Base-by-base conservation (phyloP, 495 filamentous ascomycete genomes). In the Podospora australis region DNA sequence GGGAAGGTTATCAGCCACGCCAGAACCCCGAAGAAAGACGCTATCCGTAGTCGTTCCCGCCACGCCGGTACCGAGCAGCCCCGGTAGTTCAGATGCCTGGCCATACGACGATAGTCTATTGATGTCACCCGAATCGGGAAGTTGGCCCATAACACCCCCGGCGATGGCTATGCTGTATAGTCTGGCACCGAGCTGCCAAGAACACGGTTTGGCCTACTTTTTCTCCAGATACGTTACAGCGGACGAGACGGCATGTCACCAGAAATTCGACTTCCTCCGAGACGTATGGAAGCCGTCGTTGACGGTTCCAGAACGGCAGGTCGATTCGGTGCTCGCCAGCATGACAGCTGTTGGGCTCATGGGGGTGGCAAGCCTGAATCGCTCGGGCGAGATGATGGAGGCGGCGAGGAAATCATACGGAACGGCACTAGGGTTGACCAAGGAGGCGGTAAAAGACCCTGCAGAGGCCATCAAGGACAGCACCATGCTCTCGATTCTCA, bases 401-500 rank as follows among this genome's bases (percentile, higher is more conserved):
- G 57, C 63, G 17, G 69, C 72, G 16, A 68, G 70, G 17, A 68
- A 71, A 44, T 72, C 70, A 28, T 75, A 75, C 44, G 69, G 71
- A 14, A 62, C 67, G 4, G 71, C 72, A 21, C 54, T 75, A 6
- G 68, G 66, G 20, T 47, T 73, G 38, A 74, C 67, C 5, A 82
- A 78, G 44, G 58, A 68, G 17, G 81, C 82, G 13, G 57, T 86
- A 10, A 55, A 65, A 39, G 68, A 78, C 45, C 70, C 73, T 3
- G 62, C 59, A 8, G 74, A 82, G 32, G 79, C 77, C 34, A 74
- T 71, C 50, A 73, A 78, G 35, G 81, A 86, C 58, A 70, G 70
- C 40, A 82, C 81, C 3, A 72, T 86, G 49, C 75, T 81, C 24
- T 70, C 79, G 1, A 74, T 83, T 26, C 64, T 86, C 19, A 70